Percentiles rank a stretch among this genome's conserved stretches.
phyloP scores from a whole-genome alignment of 352 stramenopile species.

The Phytophthora boehmeriae region DNA sequence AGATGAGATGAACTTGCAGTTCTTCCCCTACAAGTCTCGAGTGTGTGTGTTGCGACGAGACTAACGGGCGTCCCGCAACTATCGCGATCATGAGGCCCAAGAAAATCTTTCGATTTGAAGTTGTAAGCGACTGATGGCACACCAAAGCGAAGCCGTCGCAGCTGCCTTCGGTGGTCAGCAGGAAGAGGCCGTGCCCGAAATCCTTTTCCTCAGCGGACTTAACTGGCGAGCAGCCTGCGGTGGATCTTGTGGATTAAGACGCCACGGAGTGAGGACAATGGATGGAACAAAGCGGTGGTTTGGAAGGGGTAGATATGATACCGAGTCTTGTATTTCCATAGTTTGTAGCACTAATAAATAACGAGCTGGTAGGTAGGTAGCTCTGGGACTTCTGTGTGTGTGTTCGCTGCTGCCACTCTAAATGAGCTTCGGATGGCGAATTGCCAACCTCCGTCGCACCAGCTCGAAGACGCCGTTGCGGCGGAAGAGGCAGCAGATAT shows the following conservation, averaged over 20 bases:
- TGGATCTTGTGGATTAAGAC: too few species aligned
- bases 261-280: not conserved
- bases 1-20: conserved; percentile 3
- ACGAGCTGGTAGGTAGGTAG: conserved; percentile 7
- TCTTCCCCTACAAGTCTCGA: not conserved
- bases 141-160: conserved; percentile 21
- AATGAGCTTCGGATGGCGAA: conserved; percentile 39
- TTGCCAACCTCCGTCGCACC: conserved; percentile 38
- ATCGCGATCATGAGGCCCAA: conserved; percentile 20
- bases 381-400: not conserved
- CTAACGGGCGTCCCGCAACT: conserved; percentile 6
- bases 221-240: not conserved
- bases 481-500: conserved; percentile 49
- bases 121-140: conserved; percentile 32
- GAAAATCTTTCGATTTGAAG: conserved; percentile 38
- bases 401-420: conserved; percentile 14
- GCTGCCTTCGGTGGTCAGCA: conserved; percentile 23
- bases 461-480: conserved; percentile 51
- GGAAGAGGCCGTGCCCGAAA: not conserved
- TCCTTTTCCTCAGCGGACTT: not conserved
- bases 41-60: conserved; percentile 19
- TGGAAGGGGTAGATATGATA: conserved; percentile 20
- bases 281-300: not conserved
- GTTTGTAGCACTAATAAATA: conserved; percentile 50
- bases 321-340: conserved; percentile 34